Evolutionary conservation across 2,329 filamentous ascomycete species (phyloP).

Genomic region (Fusarium temperatum): DNA sequence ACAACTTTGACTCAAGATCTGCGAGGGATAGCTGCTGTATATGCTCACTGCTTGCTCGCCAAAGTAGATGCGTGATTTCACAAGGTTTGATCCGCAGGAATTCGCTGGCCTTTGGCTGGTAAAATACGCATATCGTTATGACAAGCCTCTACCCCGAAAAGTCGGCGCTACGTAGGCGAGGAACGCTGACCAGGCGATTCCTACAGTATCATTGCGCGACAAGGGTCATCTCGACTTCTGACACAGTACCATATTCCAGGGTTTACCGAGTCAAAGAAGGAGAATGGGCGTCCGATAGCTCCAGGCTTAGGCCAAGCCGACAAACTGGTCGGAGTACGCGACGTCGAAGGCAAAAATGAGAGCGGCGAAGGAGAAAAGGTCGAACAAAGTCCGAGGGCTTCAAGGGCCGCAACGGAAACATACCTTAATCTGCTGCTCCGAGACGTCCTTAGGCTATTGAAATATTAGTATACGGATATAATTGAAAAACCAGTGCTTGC

Average conservation of each 20-base stretch:
- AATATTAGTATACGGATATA: slow-evolving; percentile 57
- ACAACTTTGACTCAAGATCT: slow-evolving; percentile 9
- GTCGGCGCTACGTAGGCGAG: slow-evolving; percentile 41
- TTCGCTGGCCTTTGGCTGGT: slow-evolving; percentile 32
- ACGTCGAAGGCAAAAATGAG: slow-evolving; percentile 48
- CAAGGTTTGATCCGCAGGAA: slow-evolving; percentile 43
- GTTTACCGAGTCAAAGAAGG: slow-evolving; percentile 43
- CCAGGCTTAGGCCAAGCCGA: slow-evolving; percentile 31
- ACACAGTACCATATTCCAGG: slow-evolving; percentile 47
- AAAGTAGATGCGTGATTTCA: slow-evolving; percentile 37
- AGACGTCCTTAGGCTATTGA: slow-evolving; percentile 89
- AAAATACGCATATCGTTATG: slow-evolving; percentile 29
- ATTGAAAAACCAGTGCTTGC: not conserved
- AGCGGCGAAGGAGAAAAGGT: slow-evolving; percentile 58
- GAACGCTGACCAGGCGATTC: slow-evolving; percentile 64
- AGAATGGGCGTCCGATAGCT: slow-evolving; percentile 44
- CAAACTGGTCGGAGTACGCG: slow-evolving; percentile 32
- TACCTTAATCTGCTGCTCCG: slow-evolving; percentile 99
- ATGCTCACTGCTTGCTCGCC: slow-evolving; percentile 65
- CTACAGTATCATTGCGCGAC: slow-evolving; percentile 57
- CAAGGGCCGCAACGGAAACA: slow-evolving; percentile 87
- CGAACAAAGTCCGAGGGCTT: slow-evolving; percentile 76
- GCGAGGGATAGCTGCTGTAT: slow-evolving; percentile 31
- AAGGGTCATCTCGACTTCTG: slow-evolving; percentile 68
- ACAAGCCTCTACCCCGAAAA: slow-evolving; percentile 38